Conservation (phyloP, 768 basidiomycete species). For the Calocera viscosa region DNA sequence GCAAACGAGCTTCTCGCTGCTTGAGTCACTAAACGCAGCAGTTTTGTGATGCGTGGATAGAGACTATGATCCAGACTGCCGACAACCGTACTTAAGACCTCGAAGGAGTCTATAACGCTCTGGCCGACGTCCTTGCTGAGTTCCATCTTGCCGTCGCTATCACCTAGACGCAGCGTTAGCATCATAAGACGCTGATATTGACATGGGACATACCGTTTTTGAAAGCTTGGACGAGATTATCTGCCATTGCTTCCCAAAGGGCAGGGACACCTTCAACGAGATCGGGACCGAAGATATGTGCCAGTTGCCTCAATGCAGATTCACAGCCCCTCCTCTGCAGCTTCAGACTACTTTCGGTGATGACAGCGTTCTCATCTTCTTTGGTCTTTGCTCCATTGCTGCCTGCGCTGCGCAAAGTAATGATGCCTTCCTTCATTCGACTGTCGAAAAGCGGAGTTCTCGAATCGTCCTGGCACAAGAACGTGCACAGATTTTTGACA, state of each 20-base stretch:
- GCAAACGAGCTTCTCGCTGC: slow-evolving; percentile 79
- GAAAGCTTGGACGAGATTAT: slow-evolving; percentile 58
- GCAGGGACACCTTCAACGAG: slow-evolving; percentile 75
- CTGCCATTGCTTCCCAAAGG: slow-evolving; percentile 89
- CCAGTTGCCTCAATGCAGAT: slow-evolving; percentile 68
- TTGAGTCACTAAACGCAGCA: slow-evolving; percentile 63
- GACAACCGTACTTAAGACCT: slow-evolving; percentile 71
- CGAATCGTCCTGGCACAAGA: slow-evolving; percentile 82
- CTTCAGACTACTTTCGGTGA: slow-evolving; percentile 26
- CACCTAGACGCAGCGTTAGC: slow-evolving; percentile 33
- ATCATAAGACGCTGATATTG: not conserved
- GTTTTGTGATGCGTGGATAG: slow-evolving; percentile 51
- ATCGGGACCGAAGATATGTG: slow-evolving; percentile 55
- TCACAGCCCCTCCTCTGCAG: slow-evolving; percentile 77
- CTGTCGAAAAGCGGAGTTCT: slow-evolving; percentile 81
- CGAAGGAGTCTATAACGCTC: slow-evolving; percentile 84
- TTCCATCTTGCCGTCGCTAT: slow-evolving; percentile 54
- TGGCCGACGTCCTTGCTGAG: slow-evolving; percentile 55
- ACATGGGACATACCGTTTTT: slow-evolving; percentile 41
- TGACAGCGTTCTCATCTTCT: not conserved
- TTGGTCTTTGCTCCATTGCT: slow-evolving; percentile 24
- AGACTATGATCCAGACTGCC: slow-evolving; percentile 61
- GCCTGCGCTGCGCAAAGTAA: slow-evolving; percentile 47
- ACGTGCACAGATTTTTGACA: slow-evolving; percentile 91
- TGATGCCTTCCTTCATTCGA: slow-evolving; percentile 44